A percentile compares a stretch with the other conserved stretches of the same genome.
These are phyloP conservation scores for Cyberlindnera misumaiensis DNA, from an alignment of 805 yeast genomes.

Conservation along the genomic window DNA sequence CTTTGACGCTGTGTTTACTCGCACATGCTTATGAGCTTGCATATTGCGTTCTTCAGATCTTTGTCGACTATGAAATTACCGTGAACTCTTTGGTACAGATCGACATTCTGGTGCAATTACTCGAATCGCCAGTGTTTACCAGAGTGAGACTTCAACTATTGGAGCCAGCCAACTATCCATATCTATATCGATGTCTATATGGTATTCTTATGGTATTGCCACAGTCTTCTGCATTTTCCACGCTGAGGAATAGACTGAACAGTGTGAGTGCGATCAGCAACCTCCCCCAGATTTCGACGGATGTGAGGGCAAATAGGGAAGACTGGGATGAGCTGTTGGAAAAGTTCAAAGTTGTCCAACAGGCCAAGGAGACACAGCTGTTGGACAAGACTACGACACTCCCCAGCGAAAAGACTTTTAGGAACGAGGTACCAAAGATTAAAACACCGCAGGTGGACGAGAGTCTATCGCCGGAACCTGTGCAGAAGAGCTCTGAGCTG, in stretches of 20 bases:
- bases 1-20: conserved; percentile 73
- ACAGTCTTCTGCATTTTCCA: conserved; percentile 84
- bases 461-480: neutral
- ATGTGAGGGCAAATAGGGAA: conserved; percentile 18
- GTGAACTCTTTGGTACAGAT: conserved; percentile 77
- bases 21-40: conserved; percentile 88
- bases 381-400: conserved; percentile 10
- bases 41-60: conserved; percentile 68
- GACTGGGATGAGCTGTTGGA: conserved; percentile 37
- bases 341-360: conserved; percentile 44
- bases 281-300: conserved; percentile 1
- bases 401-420: conserved; percentile 5
- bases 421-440: neutral
- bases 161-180: conserved; percentile 79
- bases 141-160: conserved; percentile 80
- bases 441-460: too few relatives aligned
- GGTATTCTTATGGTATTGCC: conserved; percentile 93
- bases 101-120: conserved; percentile 80
- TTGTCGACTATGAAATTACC: conserved; percentile 77
- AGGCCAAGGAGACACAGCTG: conserved; percentile 28
- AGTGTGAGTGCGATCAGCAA: conserved; percentile 30
- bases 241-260: conserved; percentile 66
- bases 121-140: conserved; percentile 91
- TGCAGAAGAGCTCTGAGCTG: conserved; percentile 9
- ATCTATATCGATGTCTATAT: conserved; percentile 77